Conservation (phyloP, 768 basidiomycete genomes). For the Pisolithus microcarpus region DNA sequence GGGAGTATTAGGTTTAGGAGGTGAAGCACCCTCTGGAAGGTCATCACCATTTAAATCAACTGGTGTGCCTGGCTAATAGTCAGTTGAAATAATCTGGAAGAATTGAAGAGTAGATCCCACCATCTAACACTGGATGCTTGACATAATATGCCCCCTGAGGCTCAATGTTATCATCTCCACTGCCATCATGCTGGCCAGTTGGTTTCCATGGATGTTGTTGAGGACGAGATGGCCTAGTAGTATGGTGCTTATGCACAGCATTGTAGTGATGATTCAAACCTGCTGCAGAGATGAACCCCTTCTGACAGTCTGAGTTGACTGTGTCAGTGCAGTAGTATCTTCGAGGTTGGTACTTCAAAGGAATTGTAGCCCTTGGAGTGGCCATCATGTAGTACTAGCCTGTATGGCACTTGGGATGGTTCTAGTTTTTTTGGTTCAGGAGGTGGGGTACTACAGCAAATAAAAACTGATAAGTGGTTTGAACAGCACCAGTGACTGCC, state of each 20-base stretch:
- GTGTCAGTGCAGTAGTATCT: conserved; percentile 2
- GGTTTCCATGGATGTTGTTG: neutral
- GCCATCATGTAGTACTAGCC: no score
- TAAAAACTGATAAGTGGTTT: no score
- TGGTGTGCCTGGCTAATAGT: neutral
- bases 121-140: conserved; percentile 3
- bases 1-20: neutral
- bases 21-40: neutral
- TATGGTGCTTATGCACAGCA: neutral
- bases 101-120: neutral
- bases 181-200: neutral
- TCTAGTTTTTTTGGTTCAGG: no score
- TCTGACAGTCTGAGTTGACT: neutral
- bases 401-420: no score
- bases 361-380: neutral
- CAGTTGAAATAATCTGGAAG: neutral
- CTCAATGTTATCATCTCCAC: neutral
- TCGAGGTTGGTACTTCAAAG: neutral
- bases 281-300: neutral
- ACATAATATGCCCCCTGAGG: conserved; percentile 2
- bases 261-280: neutral
- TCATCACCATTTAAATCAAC: neutral
- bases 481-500: no score
- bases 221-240: neutral
- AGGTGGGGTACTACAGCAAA: no score